Conservation (phyloP, 208 protist species). For the Naegleria gruberi region DNA sequence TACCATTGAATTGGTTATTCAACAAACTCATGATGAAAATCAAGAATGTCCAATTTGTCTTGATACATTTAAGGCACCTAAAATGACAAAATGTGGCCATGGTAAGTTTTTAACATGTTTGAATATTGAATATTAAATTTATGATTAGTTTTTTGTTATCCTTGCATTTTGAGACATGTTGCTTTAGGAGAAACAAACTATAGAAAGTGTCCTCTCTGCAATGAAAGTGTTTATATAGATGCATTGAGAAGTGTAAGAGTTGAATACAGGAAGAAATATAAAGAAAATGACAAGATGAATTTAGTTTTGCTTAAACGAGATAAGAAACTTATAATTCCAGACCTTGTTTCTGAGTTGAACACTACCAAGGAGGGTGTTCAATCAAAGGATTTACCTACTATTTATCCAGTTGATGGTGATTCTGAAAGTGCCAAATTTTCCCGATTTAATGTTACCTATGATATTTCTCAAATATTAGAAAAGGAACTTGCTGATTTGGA, state of each 20-base stretch:
- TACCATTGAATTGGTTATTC: neutral
- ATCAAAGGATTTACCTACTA: neutral
- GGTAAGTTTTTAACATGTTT: no score
- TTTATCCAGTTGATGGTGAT: neutral
- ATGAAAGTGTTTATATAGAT: neutral
- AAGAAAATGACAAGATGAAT: neutral
- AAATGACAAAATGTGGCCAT: neutral
- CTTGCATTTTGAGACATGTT: neutral
- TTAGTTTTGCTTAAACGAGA: neutral
- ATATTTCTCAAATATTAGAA: neutral
- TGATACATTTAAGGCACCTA: neutral
- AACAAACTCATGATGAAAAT: neutral
- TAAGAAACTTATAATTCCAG: neutral
- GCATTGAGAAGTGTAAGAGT: neutral
- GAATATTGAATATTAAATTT: no score
- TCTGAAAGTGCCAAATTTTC: neutral
- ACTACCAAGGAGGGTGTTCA: neutral
- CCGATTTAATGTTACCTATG: neutral
- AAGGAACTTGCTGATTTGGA: neutral
- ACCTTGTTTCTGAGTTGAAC: neutral
- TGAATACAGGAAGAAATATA: neutral
- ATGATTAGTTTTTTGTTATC: neutral
- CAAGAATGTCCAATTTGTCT: conserved; percentile 8
- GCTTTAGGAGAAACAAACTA: neutral
- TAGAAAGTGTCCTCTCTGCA: neutral